Evolutionary conservation across 2,329 filamentous ascomycete genomes (phyloP).

Genomic region (Penicillium sumatraense): DNA sequence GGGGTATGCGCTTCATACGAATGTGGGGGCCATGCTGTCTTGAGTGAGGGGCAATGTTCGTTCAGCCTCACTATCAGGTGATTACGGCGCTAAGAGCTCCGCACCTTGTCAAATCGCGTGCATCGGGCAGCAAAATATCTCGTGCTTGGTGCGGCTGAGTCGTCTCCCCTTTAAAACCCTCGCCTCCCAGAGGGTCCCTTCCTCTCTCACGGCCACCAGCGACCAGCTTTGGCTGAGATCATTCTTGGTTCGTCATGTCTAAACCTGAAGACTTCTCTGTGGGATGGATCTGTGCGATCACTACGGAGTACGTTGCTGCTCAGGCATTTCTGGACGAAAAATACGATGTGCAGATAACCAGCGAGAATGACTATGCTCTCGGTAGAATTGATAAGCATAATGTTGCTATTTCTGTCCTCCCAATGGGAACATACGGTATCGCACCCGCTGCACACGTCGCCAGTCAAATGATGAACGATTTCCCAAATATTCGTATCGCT

Average conservation of each 20-base stretch:
- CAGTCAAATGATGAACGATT: conserved; percentile 32
- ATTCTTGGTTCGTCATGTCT: neutral
- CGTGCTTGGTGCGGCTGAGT: neutral
- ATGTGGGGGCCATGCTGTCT: neutral
- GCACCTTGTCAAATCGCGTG: neutral
- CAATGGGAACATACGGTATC: conserved; percentile 34
- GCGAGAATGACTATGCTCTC: conserved; percentile 36
- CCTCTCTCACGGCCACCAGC: neutral
- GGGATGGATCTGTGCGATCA: conserved; percentile 52
- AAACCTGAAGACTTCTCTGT: conserved; percentile 39
- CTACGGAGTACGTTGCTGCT: conserved; percentile 45
- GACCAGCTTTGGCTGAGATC: neutral
- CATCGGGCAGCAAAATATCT: neutral
- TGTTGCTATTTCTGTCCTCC: conserved; percentile 34
- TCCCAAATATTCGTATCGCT: conserved; percentile 39
- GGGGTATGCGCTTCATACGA: no score
- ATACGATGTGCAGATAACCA: conserved; percentile 31
- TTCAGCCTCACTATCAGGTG: neutral
- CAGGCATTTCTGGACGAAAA: conserved; percentile 46
- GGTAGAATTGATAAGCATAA: conserved; percentile 36
- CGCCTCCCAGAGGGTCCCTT: no score
- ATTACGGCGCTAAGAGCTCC: neutral
- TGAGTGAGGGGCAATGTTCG: neutral
- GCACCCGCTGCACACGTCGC: conserved; percentile 38
- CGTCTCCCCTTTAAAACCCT: neutral